Evolutionary conservation across 2,329 filamentous ascomycete species (phyloP).

Genomic region (Pseudopyricularia javanii): DNA sequence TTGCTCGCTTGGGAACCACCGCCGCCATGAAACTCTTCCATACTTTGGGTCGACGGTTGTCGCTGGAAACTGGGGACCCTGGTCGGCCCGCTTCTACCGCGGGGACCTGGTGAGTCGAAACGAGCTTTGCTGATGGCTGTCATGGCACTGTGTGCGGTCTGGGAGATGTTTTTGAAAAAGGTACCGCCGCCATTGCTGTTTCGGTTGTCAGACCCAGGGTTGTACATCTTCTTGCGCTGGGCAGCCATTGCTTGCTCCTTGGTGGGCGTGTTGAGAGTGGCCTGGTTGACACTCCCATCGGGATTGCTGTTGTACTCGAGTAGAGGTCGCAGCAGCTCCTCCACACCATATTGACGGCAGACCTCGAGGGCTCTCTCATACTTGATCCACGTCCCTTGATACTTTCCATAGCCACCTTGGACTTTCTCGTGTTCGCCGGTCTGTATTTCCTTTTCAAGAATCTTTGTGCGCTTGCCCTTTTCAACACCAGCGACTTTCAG

Average conservation of each 20-base stretch:
- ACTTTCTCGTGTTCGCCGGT: conserved; percentile 97
- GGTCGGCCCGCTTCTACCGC: conserved; percentile 40
- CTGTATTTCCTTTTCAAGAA: conserved; percentile 93
- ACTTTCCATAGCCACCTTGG: conserved; percentile 96
- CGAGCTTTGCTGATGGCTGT: conserved; percentile 94
- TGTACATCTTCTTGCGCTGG: conserved; percentile 85
- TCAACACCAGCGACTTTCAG: conserved; percentile 95
- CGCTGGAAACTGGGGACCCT: conserved; percentile 59
- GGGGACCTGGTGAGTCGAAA: conserved; percentile 60
- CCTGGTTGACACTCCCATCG: conserved; percentile 59
- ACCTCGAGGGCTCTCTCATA: conserved; percentile 88
- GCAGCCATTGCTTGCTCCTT: conserved; percentile 99
- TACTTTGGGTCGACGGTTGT: conserved; percentile 59
- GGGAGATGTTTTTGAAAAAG: conserved; percentile 95
- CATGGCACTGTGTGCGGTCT: conserved; percentile 82
- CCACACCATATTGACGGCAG: conserved; percentile 68
- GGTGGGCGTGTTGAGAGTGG: conserved; percentile 82
- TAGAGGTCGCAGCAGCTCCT: conserved; percentile 62
- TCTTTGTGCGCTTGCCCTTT: conserved; percentile 95
- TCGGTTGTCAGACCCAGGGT: conserved; percentile 56
- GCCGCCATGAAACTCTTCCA: conserved; percentile 35
- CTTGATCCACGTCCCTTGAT: conserved; percentile 97
- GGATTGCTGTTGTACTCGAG: conserved; percentile 72
- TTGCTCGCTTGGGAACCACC: conserved; percentile 78
- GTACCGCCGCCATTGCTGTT: conserved; percentile 56